phyloP scores from a whole-genome alignment of 2,329 filamentous ascomycete genomes.

The Cordyceps javanica region DNA sequence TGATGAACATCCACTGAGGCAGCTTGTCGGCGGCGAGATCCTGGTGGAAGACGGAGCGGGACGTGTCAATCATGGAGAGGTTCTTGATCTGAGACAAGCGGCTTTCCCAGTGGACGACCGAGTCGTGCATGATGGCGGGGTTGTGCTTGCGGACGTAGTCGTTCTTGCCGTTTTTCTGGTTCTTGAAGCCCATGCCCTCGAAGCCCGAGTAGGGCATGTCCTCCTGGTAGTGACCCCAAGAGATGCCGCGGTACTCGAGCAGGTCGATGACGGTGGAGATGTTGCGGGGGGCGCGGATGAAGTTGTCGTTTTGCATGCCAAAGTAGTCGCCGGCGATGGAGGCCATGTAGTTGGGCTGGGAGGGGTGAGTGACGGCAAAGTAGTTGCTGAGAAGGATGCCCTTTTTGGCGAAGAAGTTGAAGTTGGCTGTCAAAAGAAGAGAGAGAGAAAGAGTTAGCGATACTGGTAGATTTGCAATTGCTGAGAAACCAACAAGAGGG shows the following conservation, averaged over 20 bases:
- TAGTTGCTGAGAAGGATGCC: constrained; percentile 30
- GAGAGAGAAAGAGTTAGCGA: background rate
- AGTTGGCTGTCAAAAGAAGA: constrained; percentile 24
- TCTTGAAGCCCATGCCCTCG: constrained; percentile 57
- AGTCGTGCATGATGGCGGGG: constrained; percentile 58
- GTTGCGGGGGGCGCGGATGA: constrained; percentile 52
- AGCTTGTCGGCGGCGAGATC: constrained; percentile 59
- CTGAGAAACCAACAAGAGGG: too few species aligned
- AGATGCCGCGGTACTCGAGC: constrained; percentile 57
- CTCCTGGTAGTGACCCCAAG: constrained; percentile 71
- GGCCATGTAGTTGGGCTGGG: constrained; percentile 70
- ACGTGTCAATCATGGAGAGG: constrained; percentile 40
- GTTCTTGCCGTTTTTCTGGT: constrained; percentile 59
- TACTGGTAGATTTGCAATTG: background rate
- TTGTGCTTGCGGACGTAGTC: constrained; percentile 85
- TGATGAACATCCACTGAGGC: constrained; percentile 68
- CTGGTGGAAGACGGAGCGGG: constrained; percentile 51
- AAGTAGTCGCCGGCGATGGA: constrained; percentile 65
- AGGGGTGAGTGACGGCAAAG: constrained; percentile 63
- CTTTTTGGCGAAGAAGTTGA: constrained; percentile 23
- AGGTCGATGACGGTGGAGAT: constrained; percentile 63
- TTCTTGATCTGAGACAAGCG: constrained; percentile 70
- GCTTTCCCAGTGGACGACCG: constrained; percentile 50
- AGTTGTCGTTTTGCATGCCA: constrained; percentile 63
- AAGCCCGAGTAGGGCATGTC: constrained; percentile 71